Conservation (phyloP, 179 eudicot genomes). For the Patellifolia procumbens region DNA sequence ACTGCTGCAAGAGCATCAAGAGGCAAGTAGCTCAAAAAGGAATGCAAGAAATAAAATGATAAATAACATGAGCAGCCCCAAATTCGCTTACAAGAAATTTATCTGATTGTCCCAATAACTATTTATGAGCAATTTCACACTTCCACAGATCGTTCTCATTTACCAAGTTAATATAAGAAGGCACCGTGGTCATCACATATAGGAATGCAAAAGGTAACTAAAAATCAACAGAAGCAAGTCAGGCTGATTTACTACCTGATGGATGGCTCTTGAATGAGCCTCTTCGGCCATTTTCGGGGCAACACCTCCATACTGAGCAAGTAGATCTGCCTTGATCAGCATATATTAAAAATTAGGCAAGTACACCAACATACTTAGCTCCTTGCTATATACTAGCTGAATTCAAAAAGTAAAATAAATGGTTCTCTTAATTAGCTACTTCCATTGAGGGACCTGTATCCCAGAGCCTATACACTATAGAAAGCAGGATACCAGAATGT, state of each 20-base stretch:
- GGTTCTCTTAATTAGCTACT: not conserved
- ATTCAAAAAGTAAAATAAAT: not conserved
- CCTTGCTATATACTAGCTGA: not conserved
- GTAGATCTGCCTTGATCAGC: slow-evolving; percentile 85
- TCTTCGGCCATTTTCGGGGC: slow-evolving; percentile 99
- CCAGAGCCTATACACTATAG: not conserved
- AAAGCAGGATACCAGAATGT: not conserved
- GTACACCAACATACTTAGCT: not conserved
- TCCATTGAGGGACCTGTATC: not conserved
- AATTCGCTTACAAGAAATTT: not conserved
- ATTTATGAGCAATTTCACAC: too few relatives aligned
- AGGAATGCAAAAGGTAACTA: slow-evolving; percentile 1
- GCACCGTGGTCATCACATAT: not conserved
- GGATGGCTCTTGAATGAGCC: slow-evolving; percentile 80
- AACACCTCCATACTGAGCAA: slow-evolving; percentile 91
- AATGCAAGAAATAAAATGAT: not conserved
- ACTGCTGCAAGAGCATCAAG: not conserved
- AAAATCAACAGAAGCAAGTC: slow-evolving; percentile 12
- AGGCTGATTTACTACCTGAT: slow-evolving; percentile 50
- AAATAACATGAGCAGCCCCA: too few relatives aligned
- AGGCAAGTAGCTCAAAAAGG: not conserved
- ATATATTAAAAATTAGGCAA: slow-evolving; percentile 19
- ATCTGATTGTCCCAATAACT: too few relatives aligned
- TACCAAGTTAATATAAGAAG: not conserved
- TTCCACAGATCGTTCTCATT: not conserved